Evolutionary conservation across 129 eudicot species (phyloP).

Genomic region (Arctium minus): DNA sequence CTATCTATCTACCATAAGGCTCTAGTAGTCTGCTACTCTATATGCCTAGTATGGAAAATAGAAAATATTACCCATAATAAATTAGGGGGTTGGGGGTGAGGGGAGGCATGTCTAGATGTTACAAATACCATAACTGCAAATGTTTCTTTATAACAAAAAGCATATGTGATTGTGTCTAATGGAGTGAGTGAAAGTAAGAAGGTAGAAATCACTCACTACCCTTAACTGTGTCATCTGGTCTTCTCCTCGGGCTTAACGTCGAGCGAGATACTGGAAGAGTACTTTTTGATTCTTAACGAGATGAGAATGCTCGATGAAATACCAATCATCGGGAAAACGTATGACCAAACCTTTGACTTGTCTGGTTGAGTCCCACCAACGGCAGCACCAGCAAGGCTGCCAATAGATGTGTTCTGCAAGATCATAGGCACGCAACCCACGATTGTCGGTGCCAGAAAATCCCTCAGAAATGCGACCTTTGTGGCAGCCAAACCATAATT

Average conservation of each 20-base stretch:
- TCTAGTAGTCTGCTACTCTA: neutral
- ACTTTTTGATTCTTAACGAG: constrained; percentile 78
- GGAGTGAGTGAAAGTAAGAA: neutral
- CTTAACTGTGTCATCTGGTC: constrained; percentile 8
- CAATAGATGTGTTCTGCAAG: constrained; percentile 88
- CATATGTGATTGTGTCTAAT: neutral
- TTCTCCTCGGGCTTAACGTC: constrained; percentile 12
- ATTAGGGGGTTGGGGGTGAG: neutral
- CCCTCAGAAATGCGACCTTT: constrained; percentile 56
- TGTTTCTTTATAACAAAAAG: neutral
- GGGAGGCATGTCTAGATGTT: neutral
- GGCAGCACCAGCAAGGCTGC: constrained; percentile 96
- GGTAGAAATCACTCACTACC: neutral
- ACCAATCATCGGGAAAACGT: constrained; percentile 76
- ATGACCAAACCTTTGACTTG: constrained; percentile 76
- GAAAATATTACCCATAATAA: neutral
- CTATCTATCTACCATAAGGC: neutral
- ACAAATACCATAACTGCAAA: constrained; percentile 8
- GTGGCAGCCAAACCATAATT: constrained; percentile 95
- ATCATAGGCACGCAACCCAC: constrained; percentile 97
- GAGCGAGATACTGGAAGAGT: constrained; percentile 42
- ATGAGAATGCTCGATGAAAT: constrained; percentile 72
- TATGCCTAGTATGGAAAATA: neutral
- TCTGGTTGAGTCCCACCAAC: constrained; percentile 49
- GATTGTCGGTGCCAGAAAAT: constrained; percentile 80